Evolutionary conservation across 2,329 filamentous ascomycete genomes (phyloP), one percentile per base, ranked within the genome.

Genomic region (Cadophora sp.): DNA sequence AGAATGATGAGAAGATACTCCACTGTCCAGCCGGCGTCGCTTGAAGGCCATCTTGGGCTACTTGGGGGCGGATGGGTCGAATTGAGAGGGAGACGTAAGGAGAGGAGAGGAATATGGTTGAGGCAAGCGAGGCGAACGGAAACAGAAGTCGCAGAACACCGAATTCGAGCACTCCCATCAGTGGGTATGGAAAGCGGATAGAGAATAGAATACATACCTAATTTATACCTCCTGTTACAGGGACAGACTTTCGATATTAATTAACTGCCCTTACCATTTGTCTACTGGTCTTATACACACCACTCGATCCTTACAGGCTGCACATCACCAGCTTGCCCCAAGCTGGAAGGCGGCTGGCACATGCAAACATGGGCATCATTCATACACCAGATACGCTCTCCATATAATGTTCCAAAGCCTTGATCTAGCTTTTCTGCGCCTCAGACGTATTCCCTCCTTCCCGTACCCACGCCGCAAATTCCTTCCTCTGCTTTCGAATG

Each of bases 381-480:
- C 27, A 5, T 37, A 4, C 6, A 4, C 19, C 34, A 46, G 16
- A 59, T 12, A 29, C 19, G 37, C 7, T 19, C 9, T 40, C 37
- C 16, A 8, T 31, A 4, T 12, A 4, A 8, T 24, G 6, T 24
- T 8, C 24, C 40, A 48, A 14, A n/a, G 46, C 46, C 34, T 48
- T 26, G 48, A 46, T 67, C 69, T 72, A 75, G 46, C 67, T 71
- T 58, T 73, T 74, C 16, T 60, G 19, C 27, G 51, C 68, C n/a
- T 26, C 55, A 14, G 27, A 58, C 46, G 40, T 46, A 26, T 69
- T 69, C 58, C 72, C 72, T 22, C 76, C 76, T 65, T 76, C 77
- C 76, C 85, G 85, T 40, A 89, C 86, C 93, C 92, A 97, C 70
- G 90, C 85, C 19, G 88, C 86, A 83, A 97, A 97, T 68, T 94